Percentiles rank a stretch among this genome's conserved stretches.
These are phyloP conservation scores for Candida lessepsii DNA, from an alignment of 805 yeast species.

Conservation along the genomic window DNA sequence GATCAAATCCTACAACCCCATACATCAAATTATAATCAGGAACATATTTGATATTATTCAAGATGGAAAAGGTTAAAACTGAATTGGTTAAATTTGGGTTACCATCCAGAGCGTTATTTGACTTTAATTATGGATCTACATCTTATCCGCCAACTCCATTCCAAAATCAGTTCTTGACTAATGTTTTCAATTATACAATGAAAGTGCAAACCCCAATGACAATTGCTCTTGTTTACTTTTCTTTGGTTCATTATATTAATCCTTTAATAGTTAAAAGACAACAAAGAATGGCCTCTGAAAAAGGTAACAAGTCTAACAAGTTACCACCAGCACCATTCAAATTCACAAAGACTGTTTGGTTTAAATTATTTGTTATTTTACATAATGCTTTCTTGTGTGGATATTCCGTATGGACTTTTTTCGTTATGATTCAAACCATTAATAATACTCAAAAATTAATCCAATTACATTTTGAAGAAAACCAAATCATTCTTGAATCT, in stretches of 20 bases:
- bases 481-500: conserved; percentile 20
- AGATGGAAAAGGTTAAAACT: conserved; percentile 11
- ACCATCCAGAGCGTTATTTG: conserved; percentile 32
- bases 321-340: conserved; percentile 54
- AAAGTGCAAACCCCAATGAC: conserved; percentile 53
- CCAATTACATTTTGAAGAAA: conserved; percentile 14
- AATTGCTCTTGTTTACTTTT: conserved; percentile 58
- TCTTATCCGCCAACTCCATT: conserved; percentile 39
- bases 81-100: conserved; percentile 31
- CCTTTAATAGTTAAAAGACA: conserved; percentile 48
- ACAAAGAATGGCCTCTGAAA: conserved; percentile 22
- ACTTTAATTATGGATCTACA: conserved; percentile 27
- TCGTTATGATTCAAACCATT: conserved; percentile 61
- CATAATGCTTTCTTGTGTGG: conserved; percentile 62
- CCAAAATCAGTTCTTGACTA: conserved; percentile 25
- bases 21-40: too few relatives aligned
- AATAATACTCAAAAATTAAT: conserved; percentile 33
- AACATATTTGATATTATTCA: too few relatives aligned
- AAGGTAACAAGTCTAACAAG: conserved; percentile 19
- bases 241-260: conserved; percentile 55
- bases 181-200: conserved; percentile 43
- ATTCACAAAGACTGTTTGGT: conserved; percentile 43
- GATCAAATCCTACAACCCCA: background rate
- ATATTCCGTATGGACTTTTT: conserved; percentile 70
- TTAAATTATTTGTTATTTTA: conserved; percentile 54